Base-by-base conservation (phyloP, 2,329 filamentous ascomycete genomes). In the Ascochyta fabae region DNA sequence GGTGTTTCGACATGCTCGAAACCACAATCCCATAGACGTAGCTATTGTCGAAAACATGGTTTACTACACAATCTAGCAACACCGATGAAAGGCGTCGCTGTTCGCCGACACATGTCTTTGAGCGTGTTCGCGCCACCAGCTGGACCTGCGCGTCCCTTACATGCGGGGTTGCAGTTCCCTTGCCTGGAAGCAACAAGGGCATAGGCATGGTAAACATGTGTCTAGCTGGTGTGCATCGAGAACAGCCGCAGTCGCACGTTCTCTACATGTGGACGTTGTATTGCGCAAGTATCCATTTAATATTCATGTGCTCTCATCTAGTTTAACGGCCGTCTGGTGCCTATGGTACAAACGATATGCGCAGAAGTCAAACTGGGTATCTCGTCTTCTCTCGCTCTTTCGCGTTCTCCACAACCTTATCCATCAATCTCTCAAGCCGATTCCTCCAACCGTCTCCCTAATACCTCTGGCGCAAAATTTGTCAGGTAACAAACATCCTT, bases 401-500 rank as follows among this genome's bases (percentile, higher is more conserved):
- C 22, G 5, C 12, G 3, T n/a, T 13, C 26, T 9, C 34, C 12
- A 5, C 10, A 40, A 3, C 3, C 12, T 1, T 6, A 9, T 40
- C 7, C 8, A 23, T 24, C 12, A 3, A 10, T 8, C 12, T 12
- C 6, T 43, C 33, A 43, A 12, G 7, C 33, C 8, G 22, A 22
- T 19, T 50, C 23, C 15, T 43, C 16, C 1, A 33, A n/a, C 48
- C 40, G 43, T n/a, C n/a, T 31, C 19, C 63, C 43, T 19, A 67
- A 24, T 41, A 67, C 24, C 2, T 58, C 57, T 24, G 65, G 65
- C 13, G 63, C 63, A 27, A 67, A 66, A n/a, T 66, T 67, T 5
- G 49, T 54, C 58, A 66, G 51, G 35, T 60, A 67, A 16, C 48
- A 52, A 6, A 67, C 33, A 22, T 67, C 65, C 5, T 24, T 26